Percentiles rank a stretch among this genome's conserved stretches.
phyloP scores from a whole-genome alignment of 164 flowering plant species.

The Brasenia schreberi region DNA sequence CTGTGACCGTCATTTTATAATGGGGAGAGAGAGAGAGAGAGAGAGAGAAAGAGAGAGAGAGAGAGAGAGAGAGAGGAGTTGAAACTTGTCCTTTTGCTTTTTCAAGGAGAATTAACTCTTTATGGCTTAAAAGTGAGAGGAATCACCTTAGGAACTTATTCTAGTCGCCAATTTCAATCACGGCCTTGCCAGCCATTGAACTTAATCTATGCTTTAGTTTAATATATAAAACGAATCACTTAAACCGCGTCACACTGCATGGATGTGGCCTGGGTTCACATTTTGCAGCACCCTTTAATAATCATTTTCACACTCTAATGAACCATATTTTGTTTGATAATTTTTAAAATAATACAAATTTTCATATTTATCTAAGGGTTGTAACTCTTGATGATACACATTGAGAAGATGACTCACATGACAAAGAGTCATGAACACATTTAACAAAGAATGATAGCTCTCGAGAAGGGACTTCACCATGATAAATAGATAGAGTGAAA shows the following conservation, averaged over 20 bases:
- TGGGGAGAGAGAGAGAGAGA: no score
- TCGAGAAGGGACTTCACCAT: no score
- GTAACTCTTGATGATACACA: no score
- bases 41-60: no score
- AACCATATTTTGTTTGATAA: background rate
- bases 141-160: conserved; percentile 17
- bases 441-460: no score
- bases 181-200: conserved; percentile 6
- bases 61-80: conserved; percentile 1
- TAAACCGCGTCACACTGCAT: background rate
- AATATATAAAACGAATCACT: background rate
- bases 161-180: conserved; percentile 22
- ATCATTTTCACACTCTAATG: background rate
- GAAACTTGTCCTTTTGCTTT: background rate
- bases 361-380: no score
- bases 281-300: background rate
- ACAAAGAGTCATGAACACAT: no score
- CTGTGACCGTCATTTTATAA: background rate
- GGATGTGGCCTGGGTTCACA: background rate
- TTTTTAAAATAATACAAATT: no score
- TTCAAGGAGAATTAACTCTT: conserved; percentile 3
- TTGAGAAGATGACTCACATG: no score
- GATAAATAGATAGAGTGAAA: no score
- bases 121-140: conserved; percentile 7
- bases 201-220: conserved; percentile 12